Conservation (phyloP, 2,329 filamentous ascomycete species). For the Alternaria panax region DNA sequence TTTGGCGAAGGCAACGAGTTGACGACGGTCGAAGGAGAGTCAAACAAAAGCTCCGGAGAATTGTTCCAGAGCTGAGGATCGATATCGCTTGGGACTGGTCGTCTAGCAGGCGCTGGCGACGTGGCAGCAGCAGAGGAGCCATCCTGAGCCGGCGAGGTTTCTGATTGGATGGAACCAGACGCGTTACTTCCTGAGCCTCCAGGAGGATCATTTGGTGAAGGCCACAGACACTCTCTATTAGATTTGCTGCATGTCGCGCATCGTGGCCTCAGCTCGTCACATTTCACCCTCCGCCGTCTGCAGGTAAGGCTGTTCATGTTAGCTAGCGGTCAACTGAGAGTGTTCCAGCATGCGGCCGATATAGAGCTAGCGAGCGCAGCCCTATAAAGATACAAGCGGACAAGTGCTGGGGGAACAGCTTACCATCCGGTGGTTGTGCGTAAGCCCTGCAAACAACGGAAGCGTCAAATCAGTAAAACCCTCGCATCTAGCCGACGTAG, state of each 20-base stretch:
- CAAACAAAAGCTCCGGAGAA: conserved; percentile 44
- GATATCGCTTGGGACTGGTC: conserved; percentile 28
- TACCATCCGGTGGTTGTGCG: conserved; percentile 56
- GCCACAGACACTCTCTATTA: conserved; percentile 54
- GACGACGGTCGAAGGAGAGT: conserved; percentile 40
- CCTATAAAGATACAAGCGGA: not conserved
- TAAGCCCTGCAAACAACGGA: conserved; percentile 38
- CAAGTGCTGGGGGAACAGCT: conserved; percentile 23
- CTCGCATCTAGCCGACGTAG: not conserved
- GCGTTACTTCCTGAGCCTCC: conserved; percentile 13
- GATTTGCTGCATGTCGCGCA: conserved; percentile 57
- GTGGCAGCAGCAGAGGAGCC: conserved; percentile 11
- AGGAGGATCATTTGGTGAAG: conserved; percentile 19
- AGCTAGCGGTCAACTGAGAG: conserved; percentile 8
- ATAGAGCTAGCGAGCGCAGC: not conserved
- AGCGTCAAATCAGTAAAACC: conserved; percentile 2
- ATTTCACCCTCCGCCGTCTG: conserved; percentile 60
- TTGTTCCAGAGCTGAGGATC: conserved; percentile 29
- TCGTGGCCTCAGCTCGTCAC: conserved; percentile 57
- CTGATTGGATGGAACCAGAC: conserved; percentile 17
- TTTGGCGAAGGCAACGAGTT: conserved; percentile 51
- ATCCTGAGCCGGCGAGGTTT: conserved; percentile 25
- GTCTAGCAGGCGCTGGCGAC: conserved; percentile 29
- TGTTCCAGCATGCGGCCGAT: not conserved
- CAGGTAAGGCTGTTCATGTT: conserved; percentile 51